Evolutionary conservation across 2,329 filamentous ascomycete genomes (phyloP), one percentile per base, ranked within the genome.

Genomic region (Botrytis fabae): DNA sequence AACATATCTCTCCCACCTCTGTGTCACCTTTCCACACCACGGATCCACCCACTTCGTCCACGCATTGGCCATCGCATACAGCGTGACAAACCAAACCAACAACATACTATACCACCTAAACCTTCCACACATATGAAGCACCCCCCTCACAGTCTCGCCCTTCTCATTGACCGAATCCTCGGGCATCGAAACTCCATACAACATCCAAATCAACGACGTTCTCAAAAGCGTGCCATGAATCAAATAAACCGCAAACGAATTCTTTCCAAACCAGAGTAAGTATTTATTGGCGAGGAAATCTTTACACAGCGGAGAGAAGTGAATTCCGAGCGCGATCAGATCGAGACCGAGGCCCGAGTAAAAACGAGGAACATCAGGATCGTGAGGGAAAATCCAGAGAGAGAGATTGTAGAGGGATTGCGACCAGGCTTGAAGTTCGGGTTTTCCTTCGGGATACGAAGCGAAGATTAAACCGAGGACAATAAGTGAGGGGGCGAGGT

Each of bases 181-280:
- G 22, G 79, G 77, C 20, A 83, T 82, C 2, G 81, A 77, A 63
- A 85, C 80, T 25, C 86, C 84, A 74, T 86, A 91, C 20, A 90
- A 81, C 83, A 91, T 85, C 87, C 88, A 91, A 40, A 87, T 86
- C 22, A 91, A 82, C 12, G 90, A 80, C 38, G 85, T 87, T 73
- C 89, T 86, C 76, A 91, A 85, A 44, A 91, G 83, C 0, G 86
- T 85, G 60, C 89, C 89, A 80, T 91, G 89, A 32, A 91, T 81
- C 10, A 91, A 84, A 77, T 91, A 91, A 22, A 91, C 87, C 1
- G 89, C 88, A 77, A 91, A 91, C 62, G 87, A 89, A 81, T 90
- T 86, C 77, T 87, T 87, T 62, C 89, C 89, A 20, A 91, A 85
- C 85, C 88, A 91, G 62, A 89, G 84, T 61, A 91, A 85, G 71